These are phyloP conservation scores for Orbilia ellipsospora DNA, from an alignment of 2,329 filamentous ascomycete species.

Conservation along the genomic window DNA sequence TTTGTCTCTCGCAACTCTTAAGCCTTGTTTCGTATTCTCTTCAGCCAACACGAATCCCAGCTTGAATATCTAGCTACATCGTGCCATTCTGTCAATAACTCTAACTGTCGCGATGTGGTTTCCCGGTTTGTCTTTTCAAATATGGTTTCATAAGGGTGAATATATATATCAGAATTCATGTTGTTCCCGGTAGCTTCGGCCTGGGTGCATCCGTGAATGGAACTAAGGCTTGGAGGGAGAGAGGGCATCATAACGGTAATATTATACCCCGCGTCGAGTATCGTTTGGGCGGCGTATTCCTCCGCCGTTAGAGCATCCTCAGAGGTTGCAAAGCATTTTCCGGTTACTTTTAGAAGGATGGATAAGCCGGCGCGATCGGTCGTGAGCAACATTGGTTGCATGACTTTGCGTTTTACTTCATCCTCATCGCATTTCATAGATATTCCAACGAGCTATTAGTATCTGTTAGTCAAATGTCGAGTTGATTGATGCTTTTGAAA, in stretches of 20 bases:
- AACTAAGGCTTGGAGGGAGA: constrained; percentile 40
- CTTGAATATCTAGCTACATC: neutral
- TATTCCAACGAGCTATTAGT: constrained; percentile 62
- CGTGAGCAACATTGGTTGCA: constrained; percentile 63
- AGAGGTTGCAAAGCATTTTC: constrained; percentile 59
- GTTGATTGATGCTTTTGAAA: too few species aligned
- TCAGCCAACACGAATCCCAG: neutral
- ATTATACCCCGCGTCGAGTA: constrained; percentile 60
- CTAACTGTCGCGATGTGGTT: neutral
- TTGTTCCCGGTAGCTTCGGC: neutral
- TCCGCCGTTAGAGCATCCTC: constrained; percentile 60
- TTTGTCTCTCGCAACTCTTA: too few species aligned
- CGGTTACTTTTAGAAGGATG: constrained; percentile 59
- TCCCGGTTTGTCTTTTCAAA: constrained; percentile 35
- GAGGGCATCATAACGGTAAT: constrained; percentile 62
- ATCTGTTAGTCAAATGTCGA: neutral
- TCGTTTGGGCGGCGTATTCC: constrained; percentile 60
- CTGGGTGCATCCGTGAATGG: neutral
- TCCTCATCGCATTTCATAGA: constrained; percentile 61
- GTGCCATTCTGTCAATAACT: neutral
- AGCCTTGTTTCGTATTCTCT: neutral
- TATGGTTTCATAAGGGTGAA: constrained; percentile 25
- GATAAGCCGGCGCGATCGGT: constrained; percentile 62
- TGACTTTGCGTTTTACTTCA: constrained; percentile 57
- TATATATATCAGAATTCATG: constrained; percentile 3